A percentile compares a stretch with the other conserved stretches of the same genome.
phyloP scores from a whole-genome alignment of 2,329 filamentous ascomycete species.

The Talaromyces funiculosus region DNA sequence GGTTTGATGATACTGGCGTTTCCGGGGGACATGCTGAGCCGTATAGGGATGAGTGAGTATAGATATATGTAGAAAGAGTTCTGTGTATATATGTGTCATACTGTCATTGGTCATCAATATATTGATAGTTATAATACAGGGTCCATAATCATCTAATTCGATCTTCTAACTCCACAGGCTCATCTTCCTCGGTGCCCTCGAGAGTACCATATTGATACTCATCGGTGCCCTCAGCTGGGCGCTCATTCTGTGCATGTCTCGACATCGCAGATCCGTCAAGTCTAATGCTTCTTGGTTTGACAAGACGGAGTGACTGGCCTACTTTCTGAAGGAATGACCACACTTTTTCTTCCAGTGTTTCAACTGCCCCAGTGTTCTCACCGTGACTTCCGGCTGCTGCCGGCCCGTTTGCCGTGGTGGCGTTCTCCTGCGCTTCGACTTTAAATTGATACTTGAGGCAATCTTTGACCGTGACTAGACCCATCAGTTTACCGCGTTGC shows the following conservation, averaged over 20 bases:
- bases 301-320: constrained; percentile 17
- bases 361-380: constrained; percentile 18
- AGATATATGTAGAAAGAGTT: background rate
- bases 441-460: constrained; percentile 97
- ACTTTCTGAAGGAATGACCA: constrained; percentile 35
- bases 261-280: constrained; percentile 17
- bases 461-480: constrained; percentile 92
- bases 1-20: background rate
- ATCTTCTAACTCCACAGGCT: constrained; percentile 12
- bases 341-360: constrained; percentile 30
- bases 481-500: constrained; percentile 74
- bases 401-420: constrained; percentile 27
- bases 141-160: background rate
- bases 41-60: constrained; percentile 8
- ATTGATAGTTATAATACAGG: constrained; percentile 1
- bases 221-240: background rate
- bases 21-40: background rate
- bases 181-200: constrained; percentile 25
- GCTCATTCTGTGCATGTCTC: constrained; percentile 19
- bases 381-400: background rate
- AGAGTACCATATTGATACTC: constrained; percentile 5
- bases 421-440: constrained; percentile 76
- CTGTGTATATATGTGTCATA: background rate
- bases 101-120: constrained; percentile 14
- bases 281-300: constrained; percentile 1